Percentiles rank a stretch among this genome's conserved stretches.
These are phyloP conservation scores for Priceomyces haplophilus DNA, from an alignment of 805 yeast genomes.

Conservation along the genomic window DNA sequence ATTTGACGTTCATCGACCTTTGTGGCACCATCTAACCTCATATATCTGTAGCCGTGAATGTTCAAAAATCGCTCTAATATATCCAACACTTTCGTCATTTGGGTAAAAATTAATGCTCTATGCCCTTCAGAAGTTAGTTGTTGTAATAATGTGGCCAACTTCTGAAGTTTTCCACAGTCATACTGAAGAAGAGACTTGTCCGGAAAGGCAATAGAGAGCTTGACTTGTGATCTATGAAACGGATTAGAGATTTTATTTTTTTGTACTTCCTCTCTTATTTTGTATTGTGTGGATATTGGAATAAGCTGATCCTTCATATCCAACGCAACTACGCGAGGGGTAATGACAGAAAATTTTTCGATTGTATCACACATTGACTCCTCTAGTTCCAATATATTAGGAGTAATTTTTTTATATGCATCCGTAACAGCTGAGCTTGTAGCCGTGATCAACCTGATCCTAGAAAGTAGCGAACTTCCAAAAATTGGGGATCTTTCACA, in stretches of 20 bases:
- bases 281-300: conserved; percentile 37
- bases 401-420: conserved; percentile 18
- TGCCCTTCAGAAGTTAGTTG: conserved; percentile 85
- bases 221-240: conserved; percentile 81
- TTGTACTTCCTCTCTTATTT: conserved; percentile 27
- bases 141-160: conserved; percentile 69
- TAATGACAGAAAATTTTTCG: conserved; percentile 78
- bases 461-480: conserved; percentile 55
- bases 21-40: conserved; percentile 97
- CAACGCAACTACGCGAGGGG: conserved; percentile 80
- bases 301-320: conserved; percentile 58
- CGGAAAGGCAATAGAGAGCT: conserved; percentile 90
- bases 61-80: conserved; percentile 89
- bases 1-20: conserved; percentile 95
- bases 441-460: conserved; percentile 24
- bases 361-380: conserved; percentile 47
- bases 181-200: conserved; percentile 88
- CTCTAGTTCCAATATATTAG: conserved; percentile 25
- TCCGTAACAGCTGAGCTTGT: conserved; percentile 10
- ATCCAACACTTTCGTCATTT: conserved; percentile 96
- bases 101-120: conserved; percentile 92
- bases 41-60: conserved; percentile 88
- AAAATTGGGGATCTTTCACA: conserved; percentile 65
- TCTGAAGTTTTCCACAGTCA: conserved; percentile 96
- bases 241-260: conserved; percentile 45